Base-by-base conservation (phyloP, 2,329 filamentous ascomycete genomes). In the Ophiostoma quercus region DNA sequence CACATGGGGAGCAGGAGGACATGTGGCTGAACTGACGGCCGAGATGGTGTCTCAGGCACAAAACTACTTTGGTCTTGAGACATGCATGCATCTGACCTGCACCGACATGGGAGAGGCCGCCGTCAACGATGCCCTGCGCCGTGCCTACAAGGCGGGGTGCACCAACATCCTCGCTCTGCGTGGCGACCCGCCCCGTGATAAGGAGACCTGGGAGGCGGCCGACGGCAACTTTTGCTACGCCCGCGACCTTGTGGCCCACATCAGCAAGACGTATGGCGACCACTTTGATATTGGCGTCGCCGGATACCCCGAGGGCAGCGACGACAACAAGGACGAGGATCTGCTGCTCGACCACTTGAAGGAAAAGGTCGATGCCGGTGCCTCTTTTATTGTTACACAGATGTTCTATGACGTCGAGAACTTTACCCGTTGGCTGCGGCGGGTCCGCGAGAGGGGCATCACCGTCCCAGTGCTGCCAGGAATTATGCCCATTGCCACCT, bases 381-480 rank as follows among this genome's bases (percentile, higher is more conserved):
- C 90, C 72, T 90, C 91, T 7, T 99, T 98, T 78, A 91, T 99
- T 73, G 92, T 99, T 69, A 98, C 95, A 0, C 95, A 99, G 82
- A 99, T 99, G 95, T 98, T 98, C 81, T 99, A 99, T 83, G 94
- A 99, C 77, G 94, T 88, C 67, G 94, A 99, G 76, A 94, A 95
- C 77, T 99, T 99, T 80, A 81, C 98, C 69, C 86, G 89, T 68
- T 99, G 95, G 95, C 91, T 96, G 51, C 84, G 87, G 74, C 95
- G 92, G 78, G 93, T 94, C 71, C 90, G 94, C 67, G 92, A 89
- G 68, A 89, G 88, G 76, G 95, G 95, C 66, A 94, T 99, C 77
- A 89, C 82, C 29, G 75, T 78, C 7, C 78, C 78, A 57, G 92
- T 94, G 72, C 87, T 96, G 66, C 92, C 92, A 0, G 92, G 92